Evolutionary conservation across 805 yeast species (phyloP).

Genomic region (Yarrowia yakushimensis): DNA sequence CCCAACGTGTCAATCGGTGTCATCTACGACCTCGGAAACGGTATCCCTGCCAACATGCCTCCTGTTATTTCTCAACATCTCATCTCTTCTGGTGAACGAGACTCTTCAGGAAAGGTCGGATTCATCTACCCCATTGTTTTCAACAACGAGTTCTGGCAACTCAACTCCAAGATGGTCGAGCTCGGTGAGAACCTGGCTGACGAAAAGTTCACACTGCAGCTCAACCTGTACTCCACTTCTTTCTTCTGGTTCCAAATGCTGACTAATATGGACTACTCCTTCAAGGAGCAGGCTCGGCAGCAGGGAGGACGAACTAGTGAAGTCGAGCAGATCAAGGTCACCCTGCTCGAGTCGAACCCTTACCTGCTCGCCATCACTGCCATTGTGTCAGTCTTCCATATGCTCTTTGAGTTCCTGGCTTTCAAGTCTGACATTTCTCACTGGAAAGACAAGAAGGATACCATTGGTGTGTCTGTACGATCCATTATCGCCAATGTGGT

Average conservation of each 20-base stretch:
- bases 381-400: slow-evolving; percentile 39
- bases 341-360: slow-evolving; percentile 41
- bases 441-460: slow-evolving; percentile 43
- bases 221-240: slow-evolving; percentile 35
- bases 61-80: slow-evolving; percentile 26
- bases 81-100: not conserved
- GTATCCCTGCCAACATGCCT: not conserved
- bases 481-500: slow-evolving; percentile 42
- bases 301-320: slow-evolving; percentile 38
- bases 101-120: slow-evolving; percentile 30
- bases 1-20: slow-evolving; percentile 40
- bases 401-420: slow-evolving; percentile 43
- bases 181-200: slow-evolving; percentile 29
- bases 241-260: slow-evolving; percentile 39
- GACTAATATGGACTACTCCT: slow-evolving; percentile 35
- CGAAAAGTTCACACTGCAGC: slow-evolving; percentile 34
- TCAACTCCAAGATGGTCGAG: slow-evolving; percentile 39
- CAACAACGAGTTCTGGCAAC: slow-evolving; percentile 44
- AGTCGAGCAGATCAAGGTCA: slow-evolving; percentile 40
- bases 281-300: slow-evolving; percentile 35
- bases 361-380: slow-evolving; percentile 39
- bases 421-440: slow-evolving; percentile 44
- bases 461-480: slow-evolving; percentile 42
- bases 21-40: slow-evolving; percentile 28
- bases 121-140: slow-evolving; percentile 40